These are phyloP conservation scores for Ceriops decandra DNA, from an alignment of 345 rosid genomes.

Conservation along the genomic window DNA sequence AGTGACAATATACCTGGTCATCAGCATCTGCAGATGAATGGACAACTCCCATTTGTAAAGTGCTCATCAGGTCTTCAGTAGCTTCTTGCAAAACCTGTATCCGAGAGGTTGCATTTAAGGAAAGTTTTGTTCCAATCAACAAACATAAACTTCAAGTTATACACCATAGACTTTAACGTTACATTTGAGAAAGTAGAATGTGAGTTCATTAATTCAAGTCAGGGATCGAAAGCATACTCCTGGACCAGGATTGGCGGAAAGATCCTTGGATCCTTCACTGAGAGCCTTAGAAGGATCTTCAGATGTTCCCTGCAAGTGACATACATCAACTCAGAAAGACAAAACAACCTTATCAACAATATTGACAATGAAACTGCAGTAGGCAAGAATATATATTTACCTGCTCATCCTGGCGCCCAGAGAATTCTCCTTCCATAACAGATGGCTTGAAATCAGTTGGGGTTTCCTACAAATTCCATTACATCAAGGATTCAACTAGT, in stretches of 20 bases:
- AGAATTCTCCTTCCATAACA: constrained; percentile 40
- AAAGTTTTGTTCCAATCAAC: constrained; percentile 1
- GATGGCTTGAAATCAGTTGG: constrained; percentile 48
- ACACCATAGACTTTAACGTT: background rate
- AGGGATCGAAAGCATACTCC: constrained; percentile 33
- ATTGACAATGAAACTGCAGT: constrained; percentile 8
- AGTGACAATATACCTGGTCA: constrained; percentile 42
- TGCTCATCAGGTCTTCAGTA: constrained; percentile 33
- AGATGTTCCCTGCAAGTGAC: constrained; percentile 40
- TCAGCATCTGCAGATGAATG: constrained; percentile 55
- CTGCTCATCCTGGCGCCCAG: constrained; percentile 38
- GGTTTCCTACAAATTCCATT: constrained; percentile 41
- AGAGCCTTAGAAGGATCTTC: constrained; percentile 37
- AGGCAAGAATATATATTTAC: constrained; percentile 27
- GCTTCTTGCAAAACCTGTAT: constrained; percentile 43
- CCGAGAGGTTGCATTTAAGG: constrained; percentile 7
- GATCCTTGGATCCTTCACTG: constrained; percentile 25
- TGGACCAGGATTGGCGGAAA: constrained; percentile 36
- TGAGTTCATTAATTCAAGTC: constrained; percentile 11
- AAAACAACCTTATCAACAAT: background rate
- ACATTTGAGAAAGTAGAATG: background rate
- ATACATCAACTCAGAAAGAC: constrained; percentile 20
- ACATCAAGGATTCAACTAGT: constrained; percentile 10
- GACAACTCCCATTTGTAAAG: constrained; percentile 37
- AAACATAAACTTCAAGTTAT: background rate